phyloP scores from a whole-genome alignment of 257 asterid genomes.

The Gardenia jasminoides region DNA sequence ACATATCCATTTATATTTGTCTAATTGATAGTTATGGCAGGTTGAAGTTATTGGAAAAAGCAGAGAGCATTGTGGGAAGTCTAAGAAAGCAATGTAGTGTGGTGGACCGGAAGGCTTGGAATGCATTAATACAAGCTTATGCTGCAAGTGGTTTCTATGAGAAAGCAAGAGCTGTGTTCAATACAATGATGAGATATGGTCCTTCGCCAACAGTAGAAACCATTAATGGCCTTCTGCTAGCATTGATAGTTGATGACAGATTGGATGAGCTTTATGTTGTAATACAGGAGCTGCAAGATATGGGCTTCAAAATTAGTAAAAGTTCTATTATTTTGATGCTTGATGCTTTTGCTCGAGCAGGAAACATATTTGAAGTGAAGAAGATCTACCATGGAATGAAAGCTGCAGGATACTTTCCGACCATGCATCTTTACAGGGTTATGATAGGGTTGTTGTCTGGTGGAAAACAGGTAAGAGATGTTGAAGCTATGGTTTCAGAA shows the following conservation, averaged over 20 bases:
- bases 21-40: constrained; percentile 83
- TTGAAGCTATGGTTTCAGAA: constrained; percentile 81
- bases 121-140: constrained; percentile 76
- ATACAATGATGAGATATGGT: constrained; percentile 91
- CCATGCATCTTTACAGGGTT: constrained; percentile 92
- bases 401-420: constrained; percentile 92
- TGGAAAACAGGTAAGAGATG: constrained; percentile 75
- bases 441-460: constrained; percentile 76
- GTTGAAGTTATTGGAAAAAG: constrained; percentile 68
- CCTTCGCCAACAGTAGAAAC: constrained; percentile 87
- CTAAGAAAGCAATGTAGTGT: constrained; percentile 47
- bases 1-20: constrained; percentile 44
- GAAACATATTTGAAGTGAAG: constrained; percentile 78
- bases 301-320: constrained; percentile 92
- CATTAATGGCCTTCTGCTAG: constrained; percentile 74
- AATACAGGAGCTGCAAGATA: constrained; percentile 92
- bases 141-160: constrained; percentile 84
- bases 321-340: constrained; percentile 83
- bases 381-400: constrained; percentile 87
- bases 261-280: constrained; percentile 83
- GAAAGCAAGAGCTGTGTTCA: constrained; percentile 91
- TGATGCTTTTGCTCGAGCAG: constrained; percentile 87
- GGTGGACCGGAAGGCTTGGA: constrained; percentile 75
- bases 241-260: constrained; percentile 75
- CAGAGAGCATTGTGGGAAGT: constrained; percentile 66